Evolutionary conservation across 225 moss, liverwort and hornwort genomes (phyloP), one percentile per base, ranked within the genome.

Genomic region (Climacium dendroides): DNA sequence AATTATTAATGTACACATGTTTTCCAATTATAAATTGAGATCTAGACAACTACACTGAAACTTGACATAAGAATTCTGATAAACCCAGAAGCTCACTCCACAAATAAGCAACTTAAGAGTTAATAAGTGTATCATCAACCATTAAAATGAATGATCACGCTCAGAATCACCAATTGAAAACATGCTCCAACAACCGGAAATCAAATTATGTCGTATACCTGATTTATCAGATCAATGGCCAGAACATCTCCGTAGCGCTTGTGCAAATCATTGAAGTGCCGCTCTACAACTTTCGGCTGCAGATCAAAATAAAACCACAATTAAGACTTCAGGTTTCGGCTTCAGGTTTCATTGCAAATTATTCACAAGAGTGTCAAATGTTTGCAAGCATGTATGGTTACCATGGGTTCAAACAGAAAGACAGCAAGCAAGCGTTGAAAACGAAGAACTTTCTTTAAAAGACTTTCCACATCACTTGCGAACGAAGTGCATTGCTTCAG

Each of bases 221-320:
- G 97, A 89, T 99, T 99, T 53, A 99, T 93, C 69, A 99, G 92
- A 89, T 99, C 99, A 88, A 97, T 85, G 30, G 95, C 95, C 81
- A 99, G 32, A 61, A 99, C 82, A 87, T 97, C 96, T 78, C 99
- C 99, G 91, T 99, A 95, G 91, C 95, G 91, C 62, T 93, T 95
- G 60, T 89, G 90, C 84, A 99, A 87, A 89, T 97, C 95, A 84
- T 91, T 94, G 88, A 99, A 99, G 88, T 99, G 99, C 73, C 91
- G 92, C 90, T 97, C 96, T 45, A 95, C 92, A 55, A 90, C 96
- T 88, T 83, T 90, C 19, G 94, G 94, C 98, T 97, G 89, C 85
- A 93, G 50, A 73, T 84, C 43, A 57, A 69, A 43, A 39, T 16
- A 30, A 6, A 63, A 20, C 22, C 8, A 64, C 24, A 69, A 15